phyloP scores from a whole-genome alignment of 352 stramenopile species.

The Nothophytophthora sp. region DNA sequence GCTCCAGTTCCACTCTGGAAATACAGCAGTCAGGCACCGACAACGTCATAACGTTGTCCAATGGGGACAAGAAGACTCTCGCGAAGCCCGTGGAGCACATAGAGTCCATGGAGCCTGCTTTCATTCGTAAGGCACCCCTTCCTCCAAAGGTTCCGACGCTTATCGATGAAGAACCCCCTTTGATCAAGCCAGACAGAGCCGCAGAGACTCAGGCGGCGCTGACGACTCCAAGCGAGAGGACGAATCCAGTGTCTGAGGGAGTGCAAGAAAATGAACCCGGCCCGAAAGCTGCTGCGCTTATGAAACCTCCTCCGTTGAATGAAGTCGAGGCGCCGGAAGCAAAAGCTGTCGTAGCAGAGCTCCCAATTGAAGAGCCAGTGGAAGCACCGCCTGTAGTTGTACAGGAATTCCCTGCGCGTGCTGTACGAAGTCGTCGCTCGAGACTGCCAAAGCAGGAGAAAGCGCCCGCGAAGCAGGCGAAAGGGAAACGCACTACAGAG shows the following conservation, averaged over 20 bases:
- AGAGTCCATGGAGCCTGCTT: no score
- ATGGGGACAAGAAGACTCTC: background rate
- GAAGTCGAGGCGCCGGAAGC: no score
- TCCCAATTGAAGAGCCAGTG: background rate
- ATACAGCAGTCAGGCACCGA: background rate
- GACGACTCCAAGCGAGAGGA: background rate
- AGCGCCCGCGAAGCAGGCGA: conserved; percentile 9
- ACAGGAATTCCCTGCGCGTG: no score
- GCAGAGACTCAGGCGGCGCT: background rate
- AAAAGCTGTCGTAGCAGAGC: background rate
- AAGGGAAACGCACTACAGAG: conserved; percentile 27
- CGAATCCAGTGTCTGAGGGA: no score
- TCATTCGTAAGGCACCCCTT: no score
- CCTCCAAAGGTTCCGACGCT: background rate
- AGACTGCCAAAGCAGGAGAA: background rate
- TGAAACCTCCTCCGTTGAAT: no score
- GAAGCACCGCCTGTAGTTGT: no score
- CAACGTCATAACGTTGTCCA: background rate
- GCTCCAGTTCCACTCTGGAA: no score
- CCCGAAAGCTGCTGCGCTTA: no score
- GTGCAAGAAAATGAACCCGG: no score
- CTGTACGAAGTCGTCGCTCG: background rate
- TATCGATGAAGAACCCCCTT: background rate
- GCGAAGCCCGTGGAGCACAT: no score
- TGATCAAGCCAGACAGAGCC: background rate